Evolutionary conservation across 495 filamentous ascomycete species (phyloP).

Genomic region (Antarctomyces pellizariae): DNA sequence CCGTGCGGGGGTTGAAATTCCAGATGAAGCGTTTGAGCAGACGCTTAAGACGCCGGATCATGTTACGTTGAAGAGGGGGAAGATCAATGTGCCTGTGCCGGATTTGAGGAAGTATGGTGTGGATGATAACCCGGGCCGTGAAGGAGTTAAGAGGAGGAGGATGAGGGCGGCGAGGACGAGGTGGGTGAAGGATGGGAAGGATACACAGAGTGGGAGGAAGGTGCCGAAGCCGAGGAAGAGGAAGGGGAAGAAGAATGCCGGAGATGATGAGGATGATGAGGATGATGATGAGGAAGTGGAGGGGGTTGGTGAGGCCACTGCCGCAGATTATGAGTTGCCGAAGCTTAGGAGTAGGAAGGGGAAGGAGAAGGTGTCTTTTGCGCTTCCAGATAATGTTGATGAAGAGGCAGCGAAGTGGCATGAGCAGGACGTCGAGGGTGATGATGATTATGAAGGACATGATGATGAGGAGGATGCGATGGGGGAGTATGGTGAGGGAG

Average conservation of each 20-base stretch:
- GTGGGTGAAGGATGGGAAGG: conserved; percentile 1
- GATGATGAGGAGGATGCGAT: conserved; percentile 13
- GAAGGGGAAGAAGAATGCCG: conserved; percentile 1
- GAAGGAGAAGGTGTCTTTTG: conserved; percentile 4
- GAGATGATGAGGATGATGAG: conserved; percentile 1
- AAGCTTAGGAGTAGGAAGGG: conserved; percentile 5
- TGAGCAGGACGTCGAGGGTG: conserved; percentile 38
- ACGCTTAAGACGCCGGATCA: conserved; percentile 23
- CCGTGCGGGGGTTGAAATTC: conserved; percentile 18
- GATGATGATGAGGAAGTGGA: conserved; percentile 2
- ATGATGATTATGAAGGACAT: conserved; percentile 33
- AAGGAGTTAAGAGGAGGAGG: conserved; percentile 4
- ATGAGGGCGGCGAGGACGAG: conserved; percentile 4
- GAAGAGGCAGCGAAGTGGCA: conserved; percentile 43
- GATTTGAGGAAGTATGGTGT: conserved; percentile 11
- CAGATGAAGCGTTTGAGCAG: conserved; percentile 25
- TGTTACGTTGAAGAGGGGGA: conserved; percentile 11
- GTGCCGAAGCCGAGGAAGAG: neutral
- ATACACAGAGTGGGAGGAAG: conserved; percentile 4
- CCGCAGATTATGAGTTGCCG: conserved; percentile 6
- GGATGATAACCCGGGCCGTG: conserved; percentile 1
- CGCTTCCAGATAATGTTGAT: conserved; percentile 30
- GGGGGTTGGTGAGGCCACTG: conserved; percentile 6
- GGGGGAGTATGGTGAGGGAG: conserved; percentile 5
- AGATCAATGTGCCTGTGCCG: conserved; percentile 13